Base-by-base conservation (phyloP, 805 yeast genomes). In the Saccharomycopsis fermentans region DNA sequence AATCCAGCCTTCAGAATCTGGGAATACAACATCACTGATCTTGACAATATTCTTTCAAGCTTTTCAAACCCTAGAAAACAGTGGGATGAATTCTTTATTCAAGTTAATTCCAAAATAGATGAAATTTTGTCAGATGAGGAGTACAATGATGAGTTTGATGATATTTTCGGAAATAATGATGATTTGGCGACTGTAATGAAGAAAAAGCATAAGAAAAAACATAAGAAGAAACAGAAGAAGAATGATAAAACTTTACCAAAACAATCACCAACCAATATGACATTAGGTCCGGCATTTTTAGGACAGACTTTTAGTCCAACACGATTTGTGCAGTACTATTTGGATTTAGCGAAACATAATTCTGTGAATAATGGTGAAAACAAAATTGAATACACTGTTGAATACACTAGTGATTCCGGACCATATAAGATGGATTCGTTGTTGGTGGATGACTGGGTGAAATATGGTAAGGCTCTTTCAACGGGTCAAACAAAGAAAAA, bases 1-100 rank as follows among this genome's bases (percentile, higher is more conserved):
- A 87, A 87, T 63, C 90, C 96, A 4, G 88, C 90, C 4, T 67
- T 89, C 61, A 75, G 96, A 63, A 82, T 89, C 1, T 89, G 95
- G 94, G 96, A 89, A 68, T 89, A 89, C 69, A 89, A 89, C 66
- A 79, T 80, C 39, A 78, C 88, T 0, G 84, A 76, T 1, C 67
- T 86, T 52, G 72, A 68, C n/a, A 65, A 66, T 4, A 21, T 3
- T 35, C 29, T 39, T 36, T 12, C 27, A 17, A n/a, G 26, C 16
- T 16, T 24, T n/a, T 52, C 26, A 1, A 40, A 26, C 1, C 36
- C 47, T 6, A 21, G 29, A 19, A 54, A 62, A 51, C 19, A 59
- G 1, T 87, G 94, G 94, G 76, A 73, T 55, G 66, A 64, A 3
- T 84, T 86, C 65, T 83, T 84, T 64, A 66, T 68, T 2, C 75